Percentiles rank a stretch among this genome's conserved stretches.
These are phyloP conservation scores for Trametes cingulata DNA, from an alignment of 768 basidiomycete genomes.

Conservation along the genomic window DNA sequence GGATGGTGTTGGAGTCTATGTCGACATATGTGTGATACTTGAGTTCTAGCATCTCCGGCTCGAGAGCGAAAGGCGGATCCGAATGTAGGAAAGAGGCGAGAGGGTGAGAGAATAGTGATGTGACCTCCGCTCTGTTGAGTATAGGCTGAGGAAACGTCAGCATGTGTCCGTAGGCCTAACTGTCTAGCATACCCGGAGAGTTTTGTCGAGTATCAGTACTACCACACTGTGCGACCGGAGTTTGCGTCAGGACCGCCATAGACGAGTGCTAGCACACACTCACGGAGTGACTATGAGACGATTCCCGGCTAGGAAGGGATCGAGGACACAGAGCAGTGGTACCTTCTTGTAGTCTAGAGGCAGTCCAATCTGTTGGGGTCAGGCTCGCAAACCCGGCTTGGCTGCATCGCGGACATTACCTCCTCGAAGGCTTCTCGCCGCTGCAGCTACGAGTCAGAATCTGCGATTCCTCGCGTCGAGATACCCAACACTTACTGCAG, in stretches of 20 bases:
- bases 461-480: not conserved
- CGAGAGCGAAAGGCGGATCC: conserved; percentile 55
- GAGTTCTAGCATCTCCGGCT: conserved; percentile 54
- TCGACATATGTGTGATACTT: conserved; percentile 70
- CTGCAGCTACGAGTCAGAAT: conserved; percentile 40
- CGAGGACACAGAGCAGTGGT: conserved; percentile 74
- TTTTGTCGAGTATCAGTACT: conserved; percentile 79
- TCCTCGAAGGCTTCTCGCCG: conserved; percentile 90
- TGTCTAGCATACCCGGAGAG: conserved; percentile 55
- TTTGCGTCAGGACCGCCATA: not conserved
- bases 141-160: conserved; percentile 55
- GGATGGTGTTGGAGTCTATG: conserved; percentile 27
- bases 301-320: conserved; percentile 76
- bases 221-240: conserved; percentile 58
- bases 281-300: conserved; percentile 83
- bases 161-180: not conserved
- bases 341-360: conserved; percentile 68
- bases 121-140: conserved; percentile 77
- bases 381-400: not conserved
- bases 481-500: conserved; percentile 57
- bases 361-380: conserved; percentile 71
- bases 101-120: conserved; percentile 83
- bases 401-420: conserved; percentile 41
- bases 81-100: conserved; percentile 69
- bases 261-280: conserved; percentile 32